Evolutionary conservation across 225 moss, liverwort and hornwort species (phyloP), one percentile per base, ranked within the genome.

Genomic region (Pleurozium schreberi): DNA sequence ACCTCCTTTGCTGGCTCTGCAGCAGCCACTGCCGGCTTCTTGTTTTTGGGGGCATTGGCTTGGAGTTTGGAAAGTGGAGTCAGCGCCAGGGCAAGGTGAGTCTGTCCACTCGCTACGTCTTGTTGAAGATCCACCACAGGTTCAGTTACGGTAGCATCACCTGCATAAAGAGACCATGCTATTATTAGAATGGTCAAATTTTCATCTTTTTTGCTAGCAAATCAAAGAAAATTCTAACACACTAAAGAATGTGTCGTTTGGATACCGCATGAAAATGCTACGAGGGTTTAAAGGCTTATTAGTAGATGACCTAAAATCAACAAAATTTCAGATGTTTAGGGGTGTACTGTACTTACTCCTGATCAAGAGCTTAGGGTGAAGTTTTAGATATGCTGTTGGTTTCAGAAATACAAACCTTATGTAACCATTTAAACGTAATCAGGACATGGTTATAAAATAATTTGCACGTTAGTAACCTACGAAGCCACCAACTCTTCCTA

Each of bases 71-170:
- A 93, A 53, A 92, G 81, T 80, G 98, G 85, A 33, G 89, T 92
- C 34, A 99, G 88, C 21, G 99, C 99, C 45, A 97, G 91, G 34
- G 96, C 96, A 57, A 99, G 88, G 71, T 49, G 91, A 90, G 96
- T 91, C 89, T 95, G 96, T 81, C 96, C 95, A 86, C 80, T 95
- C 61, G 84, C 85, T 36, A 92, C 83, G 87, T 99, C 93, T 94
- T 94, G 93, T 84, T 96, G 97, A 45, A 97, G 93, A 87, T 99
- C 92, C 88, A 99, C 92, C 66, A 95, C 91, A 68, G 96, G 97
- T 88, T 93, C 96, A 88, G 93, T 95, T 81, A 99, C 67, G 38
- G 92, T 93, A 73, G 94, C 88, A 87, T 97, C 97, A 88, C 97
- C 98, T 97, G 92, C 88, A 94, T 91, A 92, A 55, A 43, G 40